These are phyloP conservation scores for Aquanectria penicillioides DNA, from an alignment of 2,329 filamentous ascomycete species.

Conservation along the genomic window DNA sequence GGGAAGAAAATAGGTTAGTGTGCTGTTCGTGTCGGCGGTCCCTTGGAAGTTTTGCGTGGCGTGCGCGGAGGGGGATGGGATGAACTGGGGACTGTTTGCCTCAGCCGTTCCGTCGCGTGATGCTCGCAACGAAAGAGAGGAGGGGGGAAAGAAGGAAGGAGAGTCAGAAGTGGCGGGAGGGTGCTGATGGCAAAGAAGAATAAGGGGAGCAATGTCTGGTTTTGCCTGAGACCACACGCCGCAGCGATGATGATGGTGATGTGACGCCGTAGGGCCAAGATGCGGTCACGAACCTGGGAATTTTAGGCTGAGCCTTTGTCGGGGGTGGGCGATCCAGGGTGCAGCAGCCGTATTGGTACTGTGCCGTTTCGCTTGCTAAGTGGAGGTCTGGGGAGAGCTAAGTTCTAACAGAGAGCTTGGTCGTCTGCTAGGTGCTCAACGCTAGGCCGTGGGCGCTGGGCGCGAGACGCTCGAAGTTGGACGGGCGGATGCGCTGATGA, in stretches of 20 bases:
- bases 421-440: slow-evolving; percentile 33
- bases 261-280: slow-evolving; percentile 7
- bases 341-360: slow-evolving; percentile 9
- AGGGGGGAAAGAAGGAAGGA: neutral
- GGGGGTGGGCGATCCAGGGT: slow-evolving; percentile 22
- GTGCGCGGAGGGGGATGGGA: slow-evolving; percentile 7
- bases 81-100: slow-evolving; percentile 13
- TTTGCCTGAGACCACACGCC: neutral
- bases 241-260: slow-evolving; percentile 18
- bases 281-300: slow-evolving; percentile 13
- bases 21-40: neutral
- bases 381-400: slow-evolving; percentile 41
- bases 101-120: slow-evolving; percentile 10
- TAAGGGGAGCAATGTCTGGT: neutral
- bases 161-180: neutral
- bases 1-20: slow-evolving; percentile 15
- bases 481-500: slow-evolving; percentile 15
- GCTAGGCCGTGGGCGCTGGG: slow-evolving; percentile 32
- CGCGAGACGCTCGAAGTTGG: slow-evolving; percentile 26
- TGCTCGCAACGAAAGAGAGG: neutral
- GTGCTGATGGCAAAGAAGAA: neutral
- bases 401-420: slow-evolving; percentile 36
- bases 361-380: slow-evolving; percentile 27
- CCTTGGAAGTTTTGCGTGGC: slow-evolving; percentile 13
- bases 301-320: slow-evolving; percentile 6